Evolutionary conservation across 73 alveolate genomes (phyloP).

Genomic region (Diophrys sp.): DNA sequence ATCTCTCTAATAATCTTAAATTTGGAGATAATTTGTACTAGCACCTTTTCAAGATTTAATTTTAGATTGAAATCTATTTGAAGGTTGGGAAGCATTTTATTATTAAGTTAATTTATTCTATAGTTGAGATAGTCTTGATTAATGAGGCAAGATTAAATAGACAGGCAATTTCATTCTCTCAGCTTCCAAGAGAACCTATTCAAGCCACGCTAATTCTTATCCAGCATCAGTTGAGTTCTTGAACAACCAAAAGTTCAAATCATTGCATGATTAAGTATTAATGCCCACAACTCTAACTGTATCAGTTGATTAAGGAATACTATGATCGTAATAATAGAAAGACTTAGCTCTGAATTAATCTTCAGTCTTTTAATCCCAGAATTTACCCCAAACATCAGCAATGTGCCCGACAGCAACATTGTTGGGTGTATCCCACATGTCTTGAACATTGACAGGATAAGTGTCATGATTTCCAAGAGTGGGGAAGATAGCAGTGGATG

Average conservation of each 20-base stretch:
- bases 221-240: slow-evolving; percentile 31
- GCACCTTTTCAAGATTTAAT: too few relatives aligned
- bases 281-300: slow-evolving; percentile 16
- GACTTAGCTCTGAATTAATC: background rate
- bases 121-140: too few relatives aligned
- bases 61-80: too few relatives aligned
- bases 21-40: too few relatives aligned
- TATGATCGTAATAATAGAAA: background rate
- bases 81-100: too few relatives aligned
- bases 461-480: slow-evolving; percentile 57
- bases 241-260: slow-evolving; percentile 27
- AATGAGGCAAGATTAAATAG: slow-evolving; percentile 31
- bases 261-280: slow-evolving; percentile 42
- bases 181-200: slow-evolving; percentile 25
- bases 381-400: slow-evolving; percentile 7
- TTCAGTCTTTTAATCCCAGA: background rate
- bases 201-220: slow-evolving; percentile 40
- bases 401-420: background rate
- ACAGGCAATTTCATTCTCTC: slow-evolving; percentile 35
- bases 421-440: background rate
- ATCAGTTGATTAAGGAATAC: background rate
- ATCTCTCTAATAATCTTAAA: too few relatives aligned
- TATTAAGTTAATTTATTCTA: too few relatives aligned
- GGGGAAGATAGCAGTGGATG: slow-evolving; percentile 33
- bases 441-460: slow-evolving; percentile 39